A percentile compares a stretch with the other conserved stretches of the same genome.
These are phyloP conservation scores for Manihot esculenta DNA, from an alignment of 441 rosid species.

Conservation along the genomic window DNA sequence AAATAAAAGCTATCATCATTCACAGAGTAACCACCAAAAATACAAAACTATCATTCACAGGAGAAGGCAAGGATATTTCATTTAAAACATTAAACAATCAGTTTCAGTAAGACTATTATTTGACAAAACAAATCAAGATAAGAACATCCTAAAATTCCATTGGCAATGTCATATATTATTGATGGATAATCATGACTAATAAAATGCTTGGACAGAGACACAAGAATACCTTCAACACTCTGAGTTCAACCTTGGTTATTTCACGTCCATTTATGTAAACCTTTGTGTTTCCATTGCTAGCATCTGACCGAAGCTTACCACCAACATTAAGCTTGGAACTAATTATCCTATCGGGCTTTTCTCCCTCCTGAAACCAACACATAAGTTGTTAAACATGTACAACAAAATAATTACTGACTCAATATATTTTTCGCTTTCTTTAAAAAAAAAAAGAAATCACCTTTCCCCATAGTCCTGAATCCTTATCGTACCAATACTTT, in stretches of 20 bases:
- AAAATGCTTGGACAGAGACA: not conserved
- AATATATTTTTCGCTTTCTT: not conserved
- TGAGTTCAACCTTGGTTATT: conserved; percentile 48
- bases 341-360: conserved; percentile 56
- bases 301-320: conserved; percentile 44
- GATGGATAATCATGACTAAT: not conserved
- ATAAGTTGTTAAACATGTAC: not conserved
- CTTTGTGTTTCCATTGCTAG: conserved; percentile 53
- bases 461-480: conserved; percentile 65
- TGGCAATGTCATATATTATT: not conserved
- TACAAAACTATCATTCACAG: no score
- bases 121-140: not conserved
- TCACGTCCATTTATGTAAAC: conserved; percentile 64
- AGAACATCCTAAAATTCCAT: not conserved
- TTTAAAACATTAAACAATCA: not conserved
- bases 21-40: no score
- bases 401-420: not conserved
- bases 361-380: conserved; percentile 48
- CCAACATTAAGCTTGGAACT: conserved; percentile 53
- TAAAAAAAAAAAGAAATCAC: conserved; percentile 30
- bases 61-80: not conserved
- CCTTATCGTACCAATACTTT: conserved; percentile 65
- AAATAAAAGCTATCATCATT: not conserved
- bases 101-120: no score
- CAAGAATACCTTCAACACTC: conserved; percentile 35